phyloP scores from a whole-genome alignment of 768 basidiomycete genomes.

The Boletus rex-veris region DNA sequence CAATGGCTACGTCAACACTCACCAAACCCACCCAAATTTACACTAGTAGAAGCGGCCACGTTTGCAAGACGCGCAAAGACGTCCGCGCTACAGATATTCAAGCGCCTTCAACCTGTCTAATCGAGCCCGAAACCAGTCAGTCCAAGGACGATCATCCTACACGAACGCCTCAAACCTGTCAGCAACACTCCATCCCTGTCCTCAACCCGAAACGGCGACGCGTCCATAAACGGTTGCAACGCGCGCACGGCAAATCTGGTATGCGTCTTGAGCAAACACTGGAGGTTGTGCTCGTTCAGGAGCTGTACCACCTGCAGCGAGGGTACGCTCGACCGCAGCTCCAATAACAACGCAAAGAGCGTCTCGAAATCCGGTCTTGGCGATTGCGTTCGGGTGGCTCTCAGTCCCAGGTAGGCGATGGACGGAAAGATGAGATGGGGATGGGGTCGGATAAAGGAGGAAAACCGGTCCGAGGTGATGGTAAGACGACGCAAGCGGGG shows the following conservation, averaged over 20 bases:
- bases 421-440: conserved; percentile 9
- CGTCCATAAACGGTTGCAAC: conserved; percentile 9
- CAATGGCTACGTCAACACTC: no score
- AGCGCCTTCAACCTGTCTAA: not conserved
- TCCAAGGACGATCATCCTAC: not conserved
- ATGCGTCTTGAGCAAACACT: conserved; percentile 17
- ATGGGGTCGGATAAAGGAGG: not conserved
- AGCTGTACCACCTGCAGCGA: conserved; percentile 24
- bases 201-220: conserved; percentile 17
- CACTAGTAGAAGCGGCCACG: no score
- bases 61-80: no score
- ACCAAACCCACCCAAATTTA: no score
- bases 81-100: conserved; percentile 4
- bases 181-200: conserved; percentile 20
- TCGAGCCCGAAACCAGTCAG: not conserved
- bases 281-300: conserved; percentile 11
- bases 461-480: conserved; percentile 4
- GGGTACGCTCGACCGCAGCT: conserved; percentile 8
- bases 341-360: conserved; percentile 13
- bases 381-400: not conserved
- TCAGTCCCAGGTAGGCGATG: conserved; percentile 17
- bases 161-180: conserved; percentile 12
- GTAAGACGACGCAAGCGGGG: conserved; percentile 20
- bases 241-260: conserved; percentile 5
- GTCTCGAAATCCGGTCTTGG: not conserved